phyloP scores from a whole-genome alignment of 805 yeast genomes.

The Yamadazyma sp. region DNA sequence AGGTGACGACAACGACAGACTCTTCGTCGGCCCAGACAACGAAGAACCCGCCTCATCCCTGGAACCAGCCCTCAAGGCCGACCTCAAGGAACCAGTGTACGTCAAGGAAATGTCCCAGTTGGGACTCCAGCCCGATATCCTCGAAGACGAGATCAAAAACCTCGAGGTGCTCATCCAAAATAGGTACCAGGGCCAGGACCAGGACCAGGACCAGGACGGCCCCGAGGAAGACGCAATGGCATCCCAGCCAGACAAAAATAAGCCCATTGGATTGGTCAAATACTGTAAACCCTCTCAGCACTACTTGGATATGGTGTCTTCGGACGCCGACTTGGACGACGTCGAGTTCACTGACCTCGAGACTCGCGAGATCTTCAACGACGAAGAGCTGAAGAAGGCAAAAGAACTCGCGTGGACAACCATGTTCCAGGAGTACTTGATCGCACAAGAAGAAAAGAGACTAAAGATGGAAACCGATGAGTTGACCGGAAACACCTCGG shows the following conservation, averaged over 20 bases:
- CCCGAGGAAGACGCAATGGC: constrained; percentile 12
- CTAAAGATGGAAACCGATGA: constrained; percentile 84
- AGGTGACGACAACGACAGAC: not conserved
- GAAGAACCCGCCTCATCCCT: too few relatives aligned
- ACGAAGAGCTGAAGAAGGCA: constrained; percentile 41
- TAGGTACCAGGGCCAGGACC: not conserved
- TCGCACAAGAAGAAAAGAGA: constrained; percentile 82
- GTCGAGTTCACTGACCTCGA: constrained; percentile 65
- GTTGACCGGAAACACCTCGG: constrained; percentile 69
- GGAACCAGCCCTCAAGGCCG: not conserved
- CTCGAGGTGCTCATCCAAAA: constrained; percentile 2
- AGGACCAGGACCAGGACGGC: constrained; percentile 1
- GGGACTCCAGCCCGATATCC: constrained; percentile 9
- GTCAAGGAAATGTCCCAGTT: constrained; percentile 4
- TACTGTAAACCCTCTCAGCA: constrained; percentile 58
- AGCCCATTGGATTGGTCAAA: constrained; percentile 49
- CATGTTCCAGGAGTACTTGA: constrained; percentile 77
- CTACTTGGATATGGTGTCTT: constrained; percentile 51
- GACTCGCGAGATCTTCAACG: constrained; percentile 65
- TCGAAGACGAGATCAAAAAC: constrained; percentile 1
- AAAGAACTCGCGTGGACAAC: constrained; percentile 91
- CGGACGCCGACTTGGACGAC: constrained; percentile 60
- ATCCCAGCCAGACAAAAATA: constrained; percentile 23
- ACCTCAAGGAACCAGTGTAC: not conserved
- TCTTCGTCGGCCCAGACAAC: constrained; percentile 1